phyloP scores from a whole-genome alignment of 805 yeast species.

The Candida andamanensis region DNA sequence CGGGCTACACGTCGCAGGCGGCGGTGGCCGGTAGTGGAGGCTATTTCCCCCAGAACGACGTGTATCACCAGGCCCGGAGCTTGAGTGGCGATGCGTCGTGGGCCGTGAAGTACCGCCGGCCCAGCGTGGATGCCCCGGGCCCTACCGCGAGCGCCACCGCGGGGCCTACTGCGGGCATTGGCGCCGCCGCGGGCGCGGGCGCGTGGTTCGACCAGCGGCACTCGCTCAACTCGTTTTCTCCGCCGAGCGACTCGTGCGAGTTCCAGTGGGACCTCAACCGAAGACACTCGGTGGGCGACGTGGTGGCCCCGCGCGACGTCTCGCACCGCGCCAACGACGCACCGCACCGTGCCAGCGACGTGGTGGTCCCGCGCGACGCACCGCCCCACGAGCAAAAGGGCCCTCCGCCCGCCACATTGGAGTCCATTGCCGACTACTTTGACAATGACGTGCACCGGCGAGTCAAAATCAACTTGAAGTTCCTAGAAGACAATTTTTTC shows the following conservation, averaged over 20 bases:
- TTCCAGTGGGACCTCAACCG: conserved; percentile 1
- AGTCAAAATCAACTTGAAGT: conserved; percentile 29
- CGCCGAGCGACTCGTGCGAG: background rate
- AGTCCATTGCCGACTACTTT: conserved; percentile 28
- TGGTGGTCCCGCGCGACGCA: no score
- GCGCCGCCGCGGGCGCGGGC: background rate
- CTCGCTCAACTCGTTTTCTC: background rate
- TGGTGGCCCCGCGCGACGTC: background rate
- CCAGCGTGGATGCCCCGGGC: no score
- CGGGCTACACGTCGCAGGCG: no score
- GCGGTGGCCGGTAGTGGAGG: no score
- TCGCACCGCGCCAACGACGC: background rate
- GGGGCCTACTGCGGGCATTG: no score
- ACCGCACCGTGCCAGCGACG: background rate
- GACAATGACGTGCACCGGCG: conserved; percentile 34
- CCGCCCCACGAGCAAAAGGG: no score
- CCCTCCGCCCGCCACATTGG: background rate
- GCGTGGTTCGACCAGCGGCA: background rate
- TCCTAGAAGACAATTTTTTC: conserved; percentile 23
- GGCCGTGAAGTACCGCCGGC: no score
- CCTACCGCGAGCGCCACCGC: no score
- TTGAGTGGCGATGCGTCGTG: no score
- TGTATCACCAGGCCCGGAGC: no score
- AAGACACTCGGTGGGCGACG: conserved; percentile 1
- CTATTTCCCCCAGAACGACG: no score